These are phyloP conservation scores for Pichia heedii DNA, from an alignment of 805 yeast genomes.

Conservation along the genomic window DNA sequence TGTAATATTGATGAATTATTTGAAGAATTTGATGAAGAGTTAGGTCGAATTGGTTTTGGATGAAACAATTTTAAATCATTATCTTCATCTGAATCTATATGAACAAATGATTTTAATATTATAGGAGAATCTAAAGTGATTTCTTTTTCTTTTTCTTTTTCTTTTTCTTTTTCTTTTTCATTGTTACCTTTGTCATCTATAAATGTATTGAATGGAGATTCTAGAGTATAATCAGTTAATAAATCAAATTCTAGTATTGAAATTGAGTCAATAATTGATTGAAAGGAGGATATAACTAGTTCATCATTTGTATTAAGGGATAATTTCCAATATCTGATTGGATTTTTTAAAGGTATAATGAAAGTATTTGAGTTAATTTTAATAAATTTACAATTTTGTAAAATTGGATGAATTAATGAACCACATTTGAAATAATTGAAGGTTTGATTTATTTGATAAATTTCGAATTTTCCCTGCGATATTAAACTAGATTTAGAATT, in stretches of 20 bases:
- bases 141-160: no score
- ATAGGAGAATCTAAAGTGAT: no score
- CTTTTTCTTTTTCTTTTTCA: not conserved
- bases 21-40: not conserved
- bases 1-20: no score
- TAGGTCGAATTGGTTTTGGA: not conserved
- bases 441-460: conserved; percentile 47
- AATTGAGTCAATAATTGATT: conserved; percentile 14
- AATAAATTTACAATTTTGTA: conserved; percentile 54
- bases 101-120: no score
- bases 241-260: conserved; percentile 12
- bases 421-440: conserved; percentile 53
- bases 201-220: conserved; percentile 9
- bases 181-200: not conserved
- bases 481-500: conserved; percentile 24
- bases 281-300: conserved; percentile 23
- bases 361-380: conserved; percentile 41
- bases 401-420: conserved; percentile 61
- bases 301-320: conserved; percentile 29
- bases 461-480: conserved; percentile 51
- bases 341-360: conserved; percentile 59
- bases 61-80: not conserved
- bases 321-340: conserved; percentile 66
- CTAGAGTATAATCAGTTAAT: conserved; percentile 1
- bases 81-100: not conserved